Percentiles rank a stretch among this genome's conserved stretches.
These are phyloP conservation scores for Lentinula novae-zelandiae DNA, from an alignment of 1,284 basidiomycete species.

Conservation along the genomic window DNA sequence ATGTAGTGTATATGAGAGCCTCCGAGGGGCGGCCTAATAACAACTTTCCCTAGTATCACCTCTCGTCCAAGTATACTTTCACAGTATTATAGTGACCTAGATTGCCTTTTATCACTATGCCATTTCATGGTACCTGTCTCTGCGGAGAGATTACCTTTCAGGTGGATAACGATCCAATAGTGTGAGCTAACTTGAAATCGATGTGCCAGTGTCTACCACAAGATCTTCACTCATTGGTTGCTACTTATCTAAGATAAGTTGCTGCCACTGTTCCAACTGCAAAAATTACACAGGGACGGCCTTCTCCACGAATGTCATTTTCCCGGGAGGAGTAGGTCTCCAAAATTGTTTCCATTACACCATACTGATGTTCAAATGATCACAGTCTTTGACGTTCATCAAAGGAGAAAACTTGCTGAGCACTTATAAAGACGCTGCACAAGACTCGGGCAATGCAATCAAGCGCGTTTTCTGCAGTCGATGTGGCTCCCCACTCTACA, in stretches of 20 bases:
- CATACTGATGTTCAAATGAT: background rate
- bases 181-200: background rate
- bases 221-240: slow-evolving; percentile 22
- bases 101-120: background rate
- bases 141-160: background rate
- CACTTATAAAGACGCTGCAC: background rate
- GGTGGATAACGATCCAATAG: background rate
- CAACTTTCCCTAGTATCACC: too few relatives aligned
- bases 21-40: too few relatives aligned
- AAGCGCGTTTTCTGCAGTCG: background rate
- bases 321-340: background rate
- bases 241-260: slow-evolving; percentile 18
- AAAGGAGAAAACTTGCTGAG: background rate
- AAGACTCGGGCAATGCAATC: background rate
- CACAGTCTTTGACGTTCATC: background rate
- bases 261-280: background rate
- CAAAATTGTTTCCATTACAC: background rate
- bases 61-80: too few relatives aligned
- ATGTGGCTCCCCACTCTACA: background rate
- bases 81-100: too few relatives aligned
- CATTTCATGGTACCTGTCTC: background rate
- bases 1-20: too few relatives aligned
- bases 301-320: background rate
- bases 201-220: slow-evolving; percentile 50
- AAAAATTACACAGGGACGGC: background rate